Evolutionary conservation across 768 basidiomycete species (phyloP).

Genomic region (Calvatia gigantea): DNA sequence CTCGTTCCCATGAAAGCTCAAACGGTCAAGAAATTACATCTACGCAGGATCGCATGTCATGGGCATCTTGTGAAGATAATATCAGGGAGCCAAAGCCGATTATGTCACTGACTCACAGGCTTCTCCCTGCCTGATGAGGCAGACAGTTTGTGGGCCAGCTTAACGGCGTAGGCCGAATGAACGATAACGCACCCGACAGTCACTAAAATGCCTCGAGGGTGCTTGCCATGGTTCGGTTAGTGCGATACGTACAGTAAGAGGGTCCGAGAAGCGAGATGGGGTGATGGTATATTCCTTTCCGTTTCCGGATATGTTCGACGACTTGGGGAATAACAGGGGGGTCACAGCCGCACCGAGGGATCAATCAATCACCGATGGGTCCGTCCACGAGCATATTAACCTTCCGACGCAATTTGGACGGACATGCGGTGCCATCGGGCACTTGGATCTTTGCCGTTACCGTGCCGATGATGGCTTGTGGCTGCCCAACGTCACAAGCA

Average conservation of each 20-base stretch:
- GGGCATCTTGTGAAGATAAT: not conserved
- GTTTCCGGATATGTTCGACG: constrained; percentile 8
- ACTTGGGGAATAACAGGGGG: not conserved
- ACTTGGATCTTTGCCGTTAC: not conserved
- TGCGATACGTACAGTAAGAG: not conserved
- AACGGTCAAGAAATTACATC: not conserved
- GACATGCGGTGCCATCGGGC: constrained; percentile 7
- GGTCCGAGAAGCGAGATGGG: not conserved
- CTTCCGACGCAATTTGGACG: constrained; percentile 9
- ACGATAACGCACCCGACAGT: not conserved
- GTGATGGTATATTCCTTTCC: not conserved
- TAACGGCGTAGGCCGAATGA: not conserved
- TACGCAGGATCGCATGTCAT: not conserved
- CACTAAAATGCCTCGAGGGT: not conserved
- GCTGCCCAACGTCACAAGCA: constrained; percentile 6
- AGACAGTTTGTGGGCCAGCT: not conserved
- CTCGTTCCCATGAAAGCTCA: not conserved
- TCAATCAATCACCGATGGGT: constrained; percentile 11
- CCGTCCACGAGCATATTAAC: constrained; percentile 7
- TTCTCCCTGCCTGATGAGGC: constrained; percentile 1
- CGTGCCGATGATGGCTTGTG: not conserved
- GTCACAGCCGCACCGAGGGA: constrained; percentile 13
- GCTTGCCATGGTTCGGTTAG: not conserved
- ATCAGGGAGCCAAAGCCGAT: not conserved
- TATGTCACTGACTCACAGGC: constrained; percentile 3